phyloP scores from a whole-genome alignment of 1,139 yeast genomes.

The Geotrichum restrictum region DNA sequence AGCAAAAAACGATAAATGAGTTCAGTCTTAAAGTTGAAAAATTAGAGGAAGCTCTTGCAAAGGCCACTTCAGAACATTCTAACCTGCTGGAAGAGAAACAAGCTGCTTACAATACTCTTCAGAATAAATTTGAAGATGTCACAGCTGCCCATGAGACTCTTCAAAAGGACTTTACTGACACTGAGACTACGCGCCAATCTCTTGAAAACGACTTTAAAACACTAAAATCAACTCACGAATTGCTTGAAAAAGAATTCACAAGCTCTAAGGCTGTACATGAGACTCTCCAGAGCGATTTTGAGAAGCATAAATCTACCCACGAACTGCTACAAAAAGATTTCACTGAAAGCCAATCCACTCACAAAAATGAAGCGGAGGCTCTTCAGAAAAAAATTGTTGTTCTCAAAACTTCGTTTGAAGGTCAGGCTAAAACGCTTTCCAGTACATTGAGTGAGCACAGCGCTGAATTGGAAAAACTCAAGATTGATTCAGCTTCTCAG shows the following conservation, averaged over 20 bases:
- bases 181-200: not conserved
- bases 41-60: constrained; percentile 35
- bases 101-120: not conserved
- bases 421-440: not conserved
- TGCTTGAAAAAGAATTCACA: constrained; percentile 1
- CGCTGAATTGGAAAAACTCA: constrained; percentile 6
- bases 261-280: constrained; percentile 8
- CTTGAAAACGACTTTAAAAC: not conserved
- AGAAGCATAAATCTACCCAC: constrained; percentile 4
- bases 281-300: constrained; percentile 9
- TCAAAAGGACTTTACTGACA: constrained; percentile 10
- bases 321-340: not conserved
- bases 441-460: not conserved
- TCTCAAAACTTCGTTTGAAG: not conserved
- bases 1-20: constrained; percentile 15
- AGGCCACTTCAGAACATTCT: constrained; percentile 24
- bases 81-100: constrained; percentile 11
- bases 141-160: constrained; percentile 7
- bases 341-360: not conserved
- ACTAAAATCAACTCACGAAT: constrained; percentile 1
- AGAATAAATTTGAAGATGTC: constrained; percentile 5
- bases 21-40: constrained; percentile 9
- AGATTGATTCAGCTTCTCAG: constrained; percentile 2
- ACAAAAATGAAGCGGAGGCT: not conserved
- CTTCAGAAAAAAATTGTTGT: not conserved